phyloP scores from a whole-genome alignment of 345 rosid genomes.

The Brassica carinata region DNA sequence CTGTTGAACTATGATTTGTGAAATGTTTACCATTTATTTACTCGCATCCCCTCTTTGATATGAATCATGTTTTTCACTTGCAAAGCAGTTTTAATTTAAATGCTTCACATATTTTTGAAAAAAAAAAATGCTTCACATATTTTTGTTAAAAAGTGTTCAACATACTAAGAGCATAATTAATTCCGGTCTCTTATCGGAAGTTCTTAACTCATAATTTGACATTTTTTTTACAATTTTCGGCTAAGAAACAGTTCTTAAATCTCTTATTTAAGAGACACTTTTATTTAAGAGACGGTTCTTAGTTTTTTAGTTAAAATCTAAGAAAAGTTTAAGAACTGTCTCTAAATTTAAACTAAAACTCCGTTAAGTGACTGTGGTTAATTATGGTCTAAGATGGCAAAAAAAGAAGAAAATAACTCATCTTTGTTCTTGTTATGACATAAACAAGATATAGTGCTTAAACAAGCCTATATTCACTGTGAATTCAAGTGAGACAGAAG shows the following conservation, averaged over 20 bases:
- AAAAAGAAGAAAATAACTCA: not conserved
- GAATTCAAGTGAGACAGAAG: not conserved
- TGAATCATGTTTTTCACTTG: not conserved
- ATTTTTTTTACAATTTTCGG: too few relatives aligned
- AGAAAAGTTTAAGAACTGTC: too few relatives aligned
- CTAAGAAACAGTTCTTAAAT: too few relatives aligned
- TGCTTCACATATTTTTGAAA: not conserved
- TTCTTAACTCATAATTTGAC: too few relatives aligned
- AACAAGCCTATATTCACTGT: not conserved
- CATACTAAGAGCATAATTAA: too few relatives aligned
- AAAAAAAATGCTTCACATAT: too few relatives aligned
- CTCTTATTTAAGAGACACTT: too few relatives aligned
- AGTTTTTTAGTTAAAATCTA: too few relatives aligned
- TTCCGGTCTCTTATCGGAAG: too few relatives aligned
- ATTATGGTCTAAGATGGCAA: not conserved
- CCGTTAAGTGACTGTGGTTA: too few relatives aligned
- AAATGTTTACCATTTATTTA: not conserved
- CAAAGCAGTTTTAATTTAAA: not conserved
- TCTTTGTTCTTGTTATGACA: not conserved
- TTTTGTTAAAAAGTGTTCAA: not conserved
- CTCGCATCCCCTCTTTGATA: not conserved
- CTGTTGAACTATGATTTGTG: slow-evolving; percentile 23
- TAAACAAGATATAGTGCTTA: not conserved
- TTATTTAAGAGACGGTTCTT: too few relatives aligned
- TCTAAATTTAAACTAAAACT: too few relatives aligned